Conservation (phyloP, 768 basidiomycete species). For the Gloeostereum incarnatum region DNA sequence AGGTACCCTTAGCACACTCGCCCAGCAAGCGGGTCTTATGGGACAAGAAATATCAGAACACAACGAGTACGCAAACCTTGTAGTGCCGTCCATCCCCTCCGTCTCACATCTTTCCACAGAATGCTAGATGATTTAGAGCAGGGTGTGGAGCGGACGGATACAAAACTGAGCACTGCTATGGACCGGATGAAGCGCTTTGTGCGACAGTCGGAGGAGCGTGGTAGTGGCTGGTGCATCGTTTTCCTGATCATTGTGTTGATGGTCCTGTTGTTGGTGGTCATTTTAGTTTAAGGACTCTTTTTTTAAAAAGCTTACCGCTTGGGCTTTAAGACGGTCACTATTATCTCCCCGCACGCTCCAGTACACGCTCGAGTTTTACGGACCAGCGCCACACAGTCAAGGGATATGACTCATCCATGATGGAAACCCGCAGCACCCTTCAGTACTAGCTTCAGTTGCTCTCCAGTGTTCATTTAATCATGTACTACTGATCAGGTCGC, state of each 20-base stretch:
- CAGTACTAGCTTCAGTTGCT: too few species aligned
- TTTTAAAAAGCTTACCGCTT: too few species aligned
- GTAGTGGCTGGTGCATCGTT: constrained; percentile 85
- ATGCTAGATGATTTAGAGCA: constrained; percentile 72
- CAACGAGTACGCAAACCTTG: constrained; percentile 54
- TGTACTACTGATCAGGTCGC: too few species aligned
- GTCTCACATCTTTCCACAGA: constrained; percentile 28
- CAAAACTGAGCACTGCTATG: constrained; percentile 57
- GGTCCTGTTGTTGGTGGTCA: constrained; percentile 69
- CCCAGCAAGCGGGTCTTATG: constrained; percentile 90
- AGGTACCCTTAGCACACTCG: constrained; percentile 76
- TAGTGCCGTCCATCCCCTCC: constrained; percentile 1
- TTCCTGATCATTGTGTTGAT: constrained; percentile 76
- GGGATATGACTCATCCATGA: too few species aligned
- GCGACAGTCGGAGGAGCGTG: constrained; percentile 81
- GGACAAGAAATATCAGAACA: constrained; percentile 89
- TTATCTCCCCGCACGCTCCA: too few species aligned
- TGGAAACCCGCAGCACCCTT: too few species aligned
- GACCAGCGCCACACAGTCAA: too few species aligned
- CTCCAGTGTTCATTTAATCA: too few species aligned
- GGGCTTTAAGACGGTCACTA: too few species aligned
- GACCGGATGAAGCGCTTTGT: constrained; percentile 70
- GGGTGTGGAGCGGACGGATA: constrained; percentile 64
- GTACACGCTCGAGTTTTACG: too few species aligned
- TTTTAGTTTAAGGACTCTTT: constrained; percentile 42